Conservation (phyloP, 176 grass and related monocot species). For the Otatea glauca region DNA sequence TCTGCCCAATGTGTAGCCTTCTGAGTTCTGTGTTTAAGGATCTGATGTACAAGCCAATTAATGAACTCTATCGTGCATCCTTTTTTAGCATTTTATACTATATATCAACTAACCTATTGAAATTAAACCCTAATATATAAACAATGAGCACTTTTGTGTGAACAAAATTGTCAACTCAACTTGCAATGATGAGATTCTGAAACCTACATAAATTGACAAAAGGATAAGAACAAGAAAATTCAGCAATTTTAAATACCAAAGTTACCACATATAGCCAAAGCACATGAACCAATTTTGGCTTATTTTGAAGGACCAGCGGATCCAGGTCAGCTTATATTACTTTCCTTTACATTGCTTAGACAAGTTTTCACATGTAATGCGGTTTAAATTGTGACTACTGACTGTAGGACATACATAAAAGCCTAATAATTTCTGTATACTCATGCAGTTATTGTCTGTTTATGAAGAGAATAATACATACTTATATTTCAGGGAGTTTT, state of each 20-base stretch:
- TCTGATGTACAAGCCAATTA: background rate
- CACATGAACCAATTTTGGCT: background rate
- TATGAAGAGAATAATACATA: background rate
- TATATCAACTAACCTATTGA: background rate
- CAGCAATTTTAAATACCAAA: background rate
- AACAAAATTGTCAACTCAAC: background rate
- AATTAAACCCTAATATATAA: background rate
- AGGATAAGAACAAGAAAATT: background rate
- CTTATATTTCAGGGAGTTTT: background rate
- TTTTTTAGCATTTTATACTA: background rate
- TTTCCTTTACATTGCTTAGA: background rate
- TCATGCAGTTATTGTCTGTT: background rate
- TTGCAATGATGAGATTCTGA: conserved; percentile 10
- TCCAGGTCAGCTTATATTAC: background rate
- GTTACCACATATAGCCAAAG: background rate
- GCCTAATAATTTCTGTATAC: background rate
- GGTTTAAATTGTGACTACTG: background rate
- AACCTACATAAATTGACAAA: conserved; percentile 9
- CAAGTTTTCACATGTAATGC: background rate
- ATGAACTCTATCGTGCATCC: background rate
- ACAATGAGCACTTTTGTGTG: background rate
- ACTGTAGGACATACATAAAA: background rate
- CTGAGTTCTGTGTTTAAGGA: background rate
- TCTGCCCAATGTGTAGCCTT: background rate
- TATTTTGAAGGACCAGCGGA: background rate